These are phyloP conservation scores for Nitzschia palea DNA, from an alignment of 108 stramenopile species.

Conservation along the genomic window DNA sequence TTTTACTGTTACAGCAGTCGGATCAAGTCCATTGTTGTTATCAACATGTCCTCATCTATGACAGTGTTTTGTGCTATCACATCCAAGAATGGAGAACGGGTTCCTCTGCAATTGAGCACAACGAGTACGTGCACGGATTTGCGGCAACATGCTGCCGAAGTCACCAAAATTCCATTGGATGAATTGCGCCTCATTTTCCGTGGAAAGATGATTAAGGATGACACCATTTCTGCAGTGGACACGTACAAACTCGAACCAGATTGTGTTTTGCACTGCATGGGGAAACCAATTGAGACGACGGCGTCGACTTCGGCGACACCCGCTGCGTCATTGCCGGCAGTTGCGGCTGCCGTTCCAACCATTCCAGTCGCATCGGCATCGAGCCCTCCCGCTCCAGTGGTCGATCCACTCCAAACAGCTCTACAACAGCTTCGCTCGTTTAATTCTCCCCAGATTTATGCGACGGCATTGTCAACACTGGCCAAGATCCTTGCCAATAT, in stretches of 20 bases:
- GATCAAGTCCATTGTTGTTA: too few species aligned
- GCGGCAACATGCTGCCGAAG: constrained; percentile 41
- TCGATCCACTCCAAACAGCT: constrained; percentile 44
- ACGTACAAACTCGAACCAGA: constrained; percentile 73
- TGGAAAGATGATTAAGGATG: constrained; percentile 66
- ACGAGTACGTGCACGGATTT: constrained; percentile 43
- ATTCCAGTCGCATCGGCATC: constrained; percentile 20
- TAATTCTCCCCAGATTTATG: constrained; percentile 45
- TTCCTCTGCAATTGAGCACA: constrained; percentile 12
- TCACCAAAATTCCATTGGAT: constrained; percentile 65
- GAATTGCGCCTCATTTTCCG: constrained; percentile 75
- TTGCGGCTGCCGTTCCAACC: constrained; percentile 9
- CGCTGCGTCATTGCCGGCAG: constrained; percentile 16
- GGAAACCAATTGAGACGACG: constrained; percentile 50
- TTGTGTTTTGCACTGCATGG: constrained; percentile 87
- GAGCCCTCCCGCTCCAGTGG: constrained; percentile 7
- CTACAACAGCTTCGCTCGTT: constrained; percentile 43
- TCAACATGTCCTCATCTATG: constrained; percentile 8
- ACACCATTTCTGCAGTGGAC: constrained; percentile 40
- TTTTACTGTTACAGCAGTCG: too few species aligned
- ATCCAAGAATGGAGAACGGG: constrained; percentile 28
- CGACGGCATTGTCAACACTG: constrained; percentile 60
- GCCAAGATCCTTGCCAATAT: constrained; percentile 76
- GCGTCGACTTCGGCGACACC: constrained; percentile 12
- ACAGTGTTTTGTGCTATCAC: constrained; percentile 36